Percentiles rank a stretch among this genome's conserved stretches.
Evolutionary conservation across 176 grass and related monocot genomes (phyloP).

Genomic region (Coix lacrymajobi): DNA sequence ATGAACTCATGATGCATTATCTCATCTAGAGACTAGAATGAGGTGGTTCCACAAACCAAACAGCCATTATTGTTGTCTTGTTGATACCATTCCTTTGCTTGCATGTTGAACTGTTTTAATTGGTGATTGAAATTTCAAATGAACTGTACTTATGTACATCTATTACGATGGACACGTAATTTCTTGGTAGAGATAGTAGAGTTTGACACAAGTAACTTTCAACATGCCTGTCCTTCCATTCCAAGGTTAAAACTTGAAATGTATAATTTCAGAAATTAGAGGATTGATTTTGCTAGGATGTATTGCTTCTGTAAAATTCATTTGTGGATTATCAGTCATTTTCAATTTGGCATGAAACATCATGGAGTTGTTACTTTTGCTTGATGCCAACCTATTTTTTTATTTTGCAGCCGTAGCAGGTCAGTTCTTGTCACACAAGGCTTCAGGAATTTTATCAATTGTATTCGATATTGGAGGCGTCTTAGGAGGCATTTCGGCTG

Average conservation of each 20-base stretch:
- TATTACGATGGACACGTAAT: not conserved
- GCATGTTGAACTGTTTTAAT: not conserved
- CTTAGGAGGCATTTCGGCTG: constrained; percentile 77
- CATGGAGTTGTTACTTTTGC: not conserved
- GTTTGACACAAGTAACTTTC: not conserved
- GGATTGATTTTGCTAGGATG: not conserved
- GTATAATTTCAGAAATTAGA: not conserved
- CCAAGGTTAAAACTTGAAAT: not conserved
- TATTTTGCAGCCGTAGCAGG: constrained; percentile 65
- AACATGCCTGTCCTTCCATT: not conserved
- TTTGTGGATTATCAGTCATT: not conserved
- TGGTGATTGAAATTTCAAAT: not conserved
- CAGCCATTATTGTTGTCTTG: not conserved
- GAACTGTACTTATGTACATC: not conserved
- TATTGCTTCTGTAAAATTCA: not conserved
- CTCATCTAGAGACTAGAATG: not conserved
- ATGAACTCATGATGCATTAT: not conserved
- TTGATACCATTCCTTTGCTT: not conserved
- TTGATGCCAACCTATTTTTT: not conserved
- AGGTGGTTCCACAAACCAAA: not conserved
- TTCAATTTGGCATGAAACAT: not conserved
- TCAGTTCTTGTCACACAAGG: constrained; percentile 82
- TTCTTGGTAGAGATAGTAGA: not conserved
- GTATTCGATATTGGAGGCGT: constrained; percentile 93
- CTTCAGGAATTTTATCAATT: constrained; percentile 75